phyloP scores from a whole-genome alignment of 768 basidiomycete species.

The Tylopilus subfusipes region DNA sequence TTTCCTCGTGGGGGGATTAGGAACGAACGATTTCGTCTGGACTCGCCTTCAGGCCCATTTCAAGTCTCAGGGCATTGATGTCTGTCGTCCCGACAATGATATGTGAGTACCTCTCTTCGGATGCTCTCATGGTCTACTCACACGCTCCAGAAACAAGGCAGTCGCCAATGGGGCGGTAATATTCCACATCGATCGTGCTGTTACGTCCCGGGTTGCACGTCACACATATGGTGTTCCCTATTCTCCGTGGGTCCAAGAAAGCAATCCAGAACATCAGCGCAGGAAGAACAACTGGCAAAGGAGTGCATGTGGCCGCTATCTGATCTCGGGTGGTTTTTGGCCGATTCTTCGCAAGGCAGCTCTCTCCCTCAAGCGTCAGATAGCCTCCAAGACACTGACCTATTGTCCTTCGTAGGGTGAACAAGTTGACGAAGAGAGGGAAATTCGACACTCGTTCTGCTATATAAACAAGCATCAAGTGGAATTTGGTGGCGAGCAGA shows the following conservation, averaged over 20 bases:
- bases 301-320: not conserved
- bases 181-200: not conserved
- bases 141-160: conserved; percentile 2
- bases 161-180: conserved; percentile 10
- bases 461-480: too few species aligned
- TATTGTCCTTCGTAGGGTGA: not conserved
- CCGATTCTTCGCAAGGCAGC: conserved; percentile 2
- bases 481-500: not conserved
- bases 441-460: not conserved
- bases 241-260: not conserved
- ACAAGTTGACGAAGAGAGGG: not conserved
- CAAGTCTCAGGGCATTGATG: not conserved
- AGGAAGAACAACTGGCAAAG: not conserved
- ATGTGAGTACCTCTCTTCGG: not conserved
- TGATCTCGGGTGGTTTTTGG: not conserved
- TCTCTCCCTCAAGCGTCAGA: not conserved
- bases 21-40: conserved; percentile 7
- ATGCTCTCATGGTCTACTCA: not conserved
- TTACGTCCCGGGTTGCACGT: conserved; percentile 4
- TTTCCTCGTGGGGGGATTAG: not conserved
- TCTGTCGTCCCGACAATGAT: conserved; percentile 9
- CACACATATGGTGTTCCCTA: not conserved
- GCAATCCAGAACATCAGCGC: conserved; percentile 3
- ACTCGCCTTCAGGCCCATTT: not conserved
- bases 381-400: not conserved